phyloP scores from a whole-genome alignment of 139 green algal genomes.

The Yamagishiella unicocca region DNA sequence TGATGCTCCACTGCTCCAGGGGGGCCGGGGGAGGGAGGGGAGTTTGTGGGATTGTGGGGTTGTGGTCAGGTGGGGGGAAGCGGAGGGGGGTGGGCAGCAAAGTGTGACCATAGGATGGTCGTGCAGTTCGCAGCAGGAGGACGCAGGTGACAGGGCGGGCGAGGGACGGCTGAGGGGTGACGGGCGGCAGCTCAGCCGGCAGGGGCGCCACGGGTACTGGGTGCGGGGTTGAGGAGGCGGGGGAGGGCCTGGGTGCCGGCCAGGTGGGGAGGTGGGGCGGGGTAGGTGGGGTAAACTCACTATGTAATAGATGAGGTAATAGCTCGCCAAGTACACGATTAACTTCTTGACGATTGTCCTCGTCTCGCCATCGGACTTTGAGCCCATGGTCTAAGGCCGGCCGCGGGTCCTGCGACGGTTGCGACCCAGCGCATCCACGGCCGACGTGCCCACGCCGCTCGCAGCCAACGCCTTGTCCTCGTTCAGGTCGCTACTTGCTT shows the following conservation, averaged over 20 bases:
- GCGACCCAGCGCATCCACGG: background rate
- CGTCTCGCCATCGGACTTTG: conserved; percentile 48
- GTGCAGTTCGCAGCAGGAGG: too few species aligned
- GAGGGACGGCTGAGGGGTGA: too few species aligned
- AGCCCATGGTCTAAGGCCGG: conserved; percentile 43
- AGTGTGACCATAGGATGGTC: background rate
- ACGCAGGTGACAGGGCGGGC: too few species aligned
- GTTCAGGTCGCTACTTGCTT: too few species aligned
- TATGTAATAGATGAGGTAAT: conserved; percentile 65
- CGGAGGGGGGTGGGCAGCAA: background rate
- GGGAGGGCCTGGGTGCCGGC: too few species aligned
- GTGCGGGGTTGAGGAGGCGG: too few species aligned
- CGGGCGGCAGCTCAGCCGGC: too few species aligned
- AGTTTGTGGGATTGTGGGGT: background rate
- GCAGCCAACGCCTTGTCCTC: too few species aligned
- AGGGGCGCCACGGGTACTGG: too few species aligned
- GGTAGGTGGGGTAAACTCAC: too few species aligned
- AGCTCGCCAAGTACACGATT: conserved; percentile 39
- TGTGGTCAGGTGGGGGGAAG: background rate
- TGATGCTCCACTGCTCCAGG: conserved; percentile 46
- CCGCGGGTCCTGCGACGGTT: background rate
- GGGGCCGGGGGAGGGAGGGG: background rate
- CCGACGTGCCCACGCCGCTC: background rate
- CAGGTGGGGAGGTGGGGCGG: too few species aligned
- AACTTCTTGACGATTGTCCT: conserved; percentile 56